Base-by-base conservation (phyloP, 2,329 filamentous ascomycete species). In the Trichoderma brevicompactum region DNA sequence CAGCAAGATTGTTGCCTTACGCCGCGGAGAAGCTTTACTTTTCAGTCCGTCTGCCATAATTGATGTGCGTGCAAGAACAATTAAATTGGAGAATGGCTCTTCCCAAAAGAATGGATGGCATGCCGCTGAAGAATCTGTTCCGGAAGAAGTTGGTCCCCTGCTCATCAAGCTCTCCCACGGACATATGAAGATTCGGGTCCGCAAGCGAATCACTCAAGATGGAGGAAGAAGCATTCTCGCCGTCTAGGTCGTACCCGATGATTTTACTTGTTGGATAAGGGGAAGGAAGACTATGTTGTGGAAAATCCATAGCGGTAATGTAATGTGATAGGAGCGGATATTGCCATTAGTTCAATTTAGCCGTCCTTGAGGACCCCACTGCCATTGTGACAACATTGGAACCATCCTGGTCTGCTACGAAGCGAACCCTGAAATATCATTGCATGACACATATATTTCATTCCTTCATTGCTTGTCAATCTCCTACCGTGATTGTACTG, bases 211-310 rank as follows among this genome's bases (percentile, higher is more conserved):
- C 9, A 83, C 81, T 0, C 69, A 70, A 7, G 81, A 83, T 67
- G 81, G 82, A 0, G 81, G 82, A 0, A 69, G 69, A 36, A 82
- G 79, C 5, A 75, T 83, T 53, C 79, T 83, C 78, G 80, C 81
- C 13, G 55, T 13, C 3, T 76, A 52, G 66, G 54, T 19, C 65
- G 2, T 6, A 10, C 5, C 32, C 28, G 6, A 19, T 15, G n/a
- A 15, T 34, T 13, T 7, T 2, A 32, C 28, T 3, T 17, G 12
- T 59, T n/a, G 19, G 5, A 17, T 28, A 28, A 28, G 15, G 17
- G 38, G 13, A 19, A 32, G 13, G 12, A 5, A 5, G 44, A 38
- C 13, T 38, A 40, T n/a, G 28, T 15, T 3, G 1, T 19, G 12
- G 15, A 49, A 15, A 7, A 5, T 36, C 13, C 36, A 12, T 23